Conservation (phyloP, 345 rosid species). For the Euphorbia tirucalli region DNA sequence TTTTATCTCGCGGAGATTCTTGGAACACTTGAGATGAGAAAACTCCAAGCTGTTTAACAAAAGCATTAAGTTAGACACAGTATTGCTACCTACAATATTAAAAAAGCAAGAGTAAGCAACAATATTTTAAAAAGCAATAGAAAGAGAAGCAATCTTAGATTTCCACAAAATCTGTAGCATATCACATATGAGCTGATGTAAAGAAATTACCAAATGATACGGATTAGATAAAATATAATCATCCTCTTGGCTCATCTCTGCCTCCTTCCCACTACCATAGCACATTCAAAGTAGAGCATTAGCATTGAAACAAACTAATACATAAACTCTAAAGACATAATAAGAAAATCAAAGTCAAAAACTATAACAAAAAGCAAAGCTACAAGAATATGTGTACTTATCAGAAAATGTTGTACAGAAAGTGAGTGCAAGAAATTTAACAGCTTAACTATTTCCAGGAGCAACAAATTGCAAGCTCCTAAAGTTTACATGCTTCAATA, state of each 20-base stretch:
- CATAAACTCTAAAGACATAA: constrained; percentile 12
- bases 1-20: constrained; percentile 78
- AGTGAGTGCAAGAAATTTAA: not conserved
- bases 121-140: not conserved
- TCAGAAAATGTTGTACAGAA: constrained; percentile 8
- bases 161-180: constrained; percentile 1
- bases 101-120: not conserved
- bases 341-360: not conserved
- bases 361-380: not conserved
- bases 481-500: not conserved
- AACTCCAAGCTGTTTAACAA: constrained; percentile 80
- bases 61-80: constrained; percentile 17
- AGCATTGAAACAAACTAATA: constrained; percentile 16
- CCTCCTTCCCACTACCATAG: constrained; percentile 68
- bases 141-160: constrained; percentile 2
- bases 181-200: not conserved
- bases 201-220: constrained; percentile 78
- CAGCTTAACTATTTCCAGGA: not conserved
- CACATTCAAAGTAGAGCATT: constrained; percentile 13
- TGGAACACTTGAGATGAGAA: constrained; percentile 96
- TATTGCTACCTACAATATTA: no score
- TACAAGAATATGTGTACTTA: not conserved
- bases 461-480: not conserved
- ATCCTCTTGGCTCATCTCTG: constrained; percentile 72
- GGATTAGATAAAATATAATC: constrained; percentile 90